Base-by-base conservation (phyloP, 495 filamentous ascomycete species). In the Pyrenula aspistea region DNA sequence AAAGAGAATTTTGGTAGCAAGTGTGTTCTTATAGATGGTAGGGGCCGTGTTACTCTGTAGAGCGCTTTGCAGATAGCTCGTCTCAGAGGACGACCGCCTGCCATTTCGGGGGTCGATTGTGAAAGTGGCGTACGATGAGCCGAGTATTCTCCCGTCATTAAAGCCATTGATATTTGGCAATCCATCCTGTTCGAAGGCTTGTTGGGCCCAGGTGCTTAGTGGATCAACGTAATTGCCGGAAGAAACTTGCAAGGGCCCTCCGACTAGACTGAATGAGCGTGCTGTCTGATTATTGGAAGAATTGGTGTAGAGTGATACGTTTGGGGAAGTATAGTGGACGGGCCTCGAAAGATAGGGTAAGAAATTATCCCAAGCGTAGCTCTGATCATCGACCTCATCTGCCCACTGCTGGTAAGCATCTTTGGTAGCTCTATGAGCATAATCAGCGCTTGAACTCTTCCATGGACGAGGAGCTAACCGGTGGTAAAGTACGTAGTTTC, bases 291-390 rank as follows among this genome's bases (percentile, higher is more conserved):
- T n/a, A n/a, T n/a, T n/a, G n/a, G n/a, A n/a, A n/a, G n/a, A n/a
- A n/a, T n/a, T n/a, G n/a, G n/a, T n/a, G n/a, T n/a, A n/a, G n/a
- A n/a, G n/a, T n/a, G n/a, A n/a, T n/a, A n/a, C n/a, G 24, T 79
- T 66, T 0, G 82, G 83, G 0, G 75, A 65, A 0, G 79, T 82
- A 62, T 82, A 81, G 0, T 71, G 57, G 0, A 72, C 54, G 51
- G 71, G 77, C 51, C 76, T 77, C 57, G 82, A 64, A 56, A 76
- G 85, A 58, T 72, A 82, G 0, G 79, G 79, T 0, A 83, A 65
- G 0, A 81, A 56, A 4, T 74, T 68, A 3, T 80, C 71, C 24
- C 69, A 86, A 2, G 65, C 65, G 58, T 80, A 87, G 54, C 67
- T 74, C 0, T 72, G 53, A 59, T 86, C 83, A 42, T 75, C 73